Evolutionary conservation across 2,329 filamentous ascomycete genomes (phyloP), one percentile per base, ranked within the genome.

Genomic region (Sclerotinia minor): DNA sequence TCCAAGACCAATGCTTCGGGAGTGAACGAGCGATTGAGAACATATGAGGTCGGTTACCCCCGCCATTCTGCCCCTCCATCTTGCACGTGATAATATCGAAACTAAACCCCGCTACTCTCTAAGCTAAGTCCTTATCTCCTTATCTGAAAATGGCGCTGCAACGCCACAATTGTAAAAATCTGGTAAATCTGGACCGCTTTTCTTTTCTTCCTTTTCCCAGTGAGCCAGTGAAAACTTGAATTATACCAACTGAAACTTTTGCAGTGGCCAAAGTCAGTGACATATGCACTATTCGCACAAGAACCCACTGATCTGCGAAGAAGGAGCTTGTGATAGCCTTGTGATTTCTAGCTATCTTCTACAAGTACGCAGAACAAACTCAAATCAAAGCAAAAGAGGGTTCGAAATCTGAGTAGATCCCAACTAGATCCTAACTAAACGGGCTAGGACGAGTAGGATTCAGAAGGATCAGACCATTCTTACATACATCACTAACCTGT

Each of bases 401-500:
- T 41, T 32, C 21, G 53, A 41, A 57, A 7, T 57, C 53, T 6
- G 7, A 57, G 54, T 21, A 35, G 21, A 57, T 32, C 15, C 32
- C 21, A 41, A 57, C 54, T 41, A 57, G 32, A 57, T 32, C 7
- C 32, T 13, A 57, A 57, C 54, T 57, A 57, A 32, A 57, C 32
- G 32, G 54, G 54, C 32, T n/a, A 32, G 29, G 35, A 55, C 29
- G 53, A 32, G 53, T 55, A 35, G 38, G 19, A 55, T n/a, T 55
- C 32, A 58, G 54, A 44, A 55, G 19, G 38, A 38, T 55, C 53
- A 58, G 54, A 58, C 35, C 54, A 57, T 35, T 57, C 35, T 26
- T 26, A 53, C 26, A 53, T 53, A 9, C 17, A 52, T 24, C 50
- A 52, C 50, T 26, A 52, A 52, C 38, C 38, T 41, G 38, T 15